Conservation (phyloP, 148 eudicot genomes). For the Camellia granthamiana region DNA sequence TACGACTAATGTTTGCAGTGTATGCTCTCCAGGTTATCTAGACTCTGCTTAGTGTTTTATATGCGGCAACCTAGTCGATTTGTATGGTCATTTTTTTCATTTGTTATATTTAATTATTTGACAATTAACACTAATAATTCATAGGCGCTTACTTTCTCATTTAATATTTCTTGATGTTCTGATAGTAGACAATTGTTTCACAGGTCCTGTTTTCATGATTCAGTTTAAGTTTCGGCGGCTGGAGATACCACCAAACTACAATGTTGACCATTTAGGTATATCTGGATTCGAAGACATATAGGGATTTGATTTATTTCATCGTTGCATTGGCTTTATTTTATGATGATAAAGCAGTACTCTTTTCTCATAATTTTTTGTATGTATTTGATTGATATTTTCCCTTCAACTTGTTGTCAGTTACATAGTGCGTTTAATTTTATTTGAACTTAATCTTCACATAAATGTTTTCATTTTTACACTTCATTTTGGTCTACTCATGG, state of each 20-base stretch:
- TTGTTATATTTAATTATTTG: not conserved
- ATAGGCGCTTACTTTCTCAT: not conserved
- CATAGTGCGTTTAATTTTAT: not conserved
- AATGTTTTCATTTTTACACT: not conserved
- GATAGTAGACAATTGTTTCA: conserved; percentile 16
- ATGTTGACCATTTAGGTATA: conserved; percentile 79
- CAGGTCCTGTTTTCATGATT: conserved; percentile 82
- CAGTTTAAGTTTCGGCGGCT: conserved; percentile 84
- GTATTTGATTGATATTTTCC: not conserved
- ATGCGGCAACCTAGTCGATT: not conserved
- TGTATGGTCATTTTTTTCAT: not conserved
- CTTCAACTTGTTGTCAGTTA: not conserved
- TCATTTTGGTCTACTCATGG: not conserved
- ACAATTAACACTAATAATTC: not conserved
- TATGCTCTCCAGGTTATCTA: conserved; percentile 72
- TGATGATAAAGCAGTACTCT: not conserved
- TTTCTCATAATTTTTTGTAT: not conserved
- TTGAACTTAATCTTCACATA: not conserved
- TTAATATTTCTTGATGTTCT: conserved; percentile 1
- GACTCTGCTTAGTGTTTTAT: not conserved
- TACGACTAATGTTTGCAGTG: conserved; percentile 64
- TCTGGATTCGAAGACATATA: not conserved
- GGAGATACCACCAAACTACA: conserved; percentile 81
- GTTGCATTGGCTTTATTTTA: not conserved
- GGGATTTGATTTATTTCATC: not conserved